Base-by-base conservation (phyloP, 2,329 filamentous ascomycete genomes). In the Didymella exigua region DNA sequence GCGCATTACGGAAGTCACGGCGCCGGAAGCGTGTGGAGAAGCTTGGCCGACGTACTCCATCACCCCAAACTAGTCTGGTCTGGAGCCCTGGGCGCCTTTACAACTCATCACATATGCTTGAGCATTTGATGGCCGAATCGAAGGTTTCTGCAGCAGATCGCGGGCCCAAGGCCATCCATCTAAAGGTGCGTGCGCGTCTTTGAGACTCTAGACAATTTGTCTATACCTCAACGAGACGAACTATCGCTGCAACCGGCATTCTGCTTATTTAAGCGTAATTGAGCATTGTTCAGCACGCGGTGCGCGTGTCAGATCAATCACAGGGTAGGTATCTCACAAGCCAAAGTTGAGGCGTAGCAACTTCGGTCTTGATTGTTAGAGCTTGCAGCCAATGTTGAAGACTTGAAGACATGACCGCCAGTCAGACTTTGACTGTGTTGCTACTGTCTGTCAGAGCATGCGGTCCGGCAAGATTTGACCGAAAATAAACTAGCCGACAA, bases 11-110 rank as follows among this genome's bases (percentile, higher is more conserved):
- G 51, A 38, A 38, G 8, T 24, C 14, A n/a, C 36, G 36, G 36
- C 36, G 36, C 67, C 63, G 64, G 53, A 33, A 38, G 56, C 37
- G 51, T 70, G 69, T 69, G 69, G 68, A 66, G 36, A 37, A 58
- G 55, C 69, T 73, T 70, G 70, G 68, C 68, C 57, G 36, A 71
- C 70, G 66, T 56, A 61, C 24, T 66, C 60, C 61, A 71, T 67
- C 56, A 57, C 59, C 62, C 62, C 30, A 53, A 63, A 60, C 37
- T 26, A 52, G 61, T 44, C 29, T 56, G 44, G 58, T 46, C 57
- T 52, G 21, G 49, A 57, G 34, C 36, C 27, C 54, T 47, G 30
- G 60, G 58, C 56, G 56, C 43, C 24, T 56, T 54, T 34, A 45
- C 48, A 57, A 56, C 53, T 45, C 30, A 49, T 31, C 53, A 44